These are phyloP conservation scores for Thalassiosira livingstoniorum DNA, from an alignment of 352 stramenopile genomes.

Conservation along the genomic window DNA sequence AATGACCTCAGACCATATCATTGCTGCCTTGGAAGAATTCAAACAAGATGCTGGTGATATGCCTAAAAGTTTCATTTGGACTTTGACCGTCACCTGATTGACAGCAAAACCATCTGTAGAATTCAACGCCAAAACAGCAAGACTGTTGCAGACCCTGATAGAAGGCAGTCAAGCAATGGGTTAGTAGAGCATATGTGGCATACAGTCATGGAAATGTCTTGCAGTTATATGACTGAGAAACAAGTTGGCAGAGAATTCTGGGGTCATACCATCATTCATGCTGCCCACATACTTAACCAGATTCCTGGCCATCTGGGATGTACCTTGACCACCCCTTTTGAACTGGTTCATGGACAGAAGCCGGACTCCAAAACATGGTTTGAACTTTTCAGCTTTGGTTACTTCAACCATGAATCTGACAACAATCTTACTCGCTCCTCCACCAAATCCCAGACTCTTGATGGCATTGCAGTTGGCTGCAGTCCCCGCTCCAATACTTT, in stretches of 20 bases:
- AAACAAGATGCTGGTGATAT: neutral
- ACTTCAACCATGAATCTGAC: neutral
- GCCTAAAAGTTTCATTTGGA: conserved; percentile 9
- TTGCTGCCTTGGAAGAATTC: conserved; percentile 11
- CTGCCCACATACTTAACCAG: conserved; percentile 17
- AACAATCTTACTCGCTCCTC: neutral
- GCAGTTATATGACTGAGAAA: conserved; percentile 31
- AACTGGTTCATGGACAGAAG: conserved; percentile 14
- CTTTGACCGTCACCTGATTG: too few species aligned
- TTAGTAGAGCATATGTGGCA: conserved; percentile 31
- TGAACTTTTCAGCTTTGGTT: conserved; percentile 17
- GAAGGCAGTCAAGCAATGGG: conserved; percentile 27
- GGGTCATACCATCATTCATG: conserved; percentile 16
- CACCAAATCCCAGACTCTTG: conserved; percentile 15
- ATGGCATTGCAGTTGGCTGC: conserved; percentile 18
- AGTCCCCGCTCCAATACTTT: conserved; percentile 7
- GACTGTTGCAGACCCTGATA: conserved; percentile 10
- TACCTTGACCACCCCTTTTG: conserved; percentile 14
- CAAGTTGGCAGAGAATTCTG: conserved; percentile 18
- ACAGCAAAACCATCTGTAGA: neutral
- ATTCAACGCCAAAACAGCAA: neutral
- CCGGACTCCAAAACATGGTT: conserved; percentile 11
- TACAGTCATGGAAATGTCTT: conserved; percentile 22
- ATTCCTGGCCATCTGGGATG: conserved; percentile 3
- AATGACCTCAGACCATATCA: conserved; percentile 12